These are phyloP conservation scores for Quercus phellos DNA, from an alignment of 331 rosid genomes.

Conservation along the genomic window DNA sequence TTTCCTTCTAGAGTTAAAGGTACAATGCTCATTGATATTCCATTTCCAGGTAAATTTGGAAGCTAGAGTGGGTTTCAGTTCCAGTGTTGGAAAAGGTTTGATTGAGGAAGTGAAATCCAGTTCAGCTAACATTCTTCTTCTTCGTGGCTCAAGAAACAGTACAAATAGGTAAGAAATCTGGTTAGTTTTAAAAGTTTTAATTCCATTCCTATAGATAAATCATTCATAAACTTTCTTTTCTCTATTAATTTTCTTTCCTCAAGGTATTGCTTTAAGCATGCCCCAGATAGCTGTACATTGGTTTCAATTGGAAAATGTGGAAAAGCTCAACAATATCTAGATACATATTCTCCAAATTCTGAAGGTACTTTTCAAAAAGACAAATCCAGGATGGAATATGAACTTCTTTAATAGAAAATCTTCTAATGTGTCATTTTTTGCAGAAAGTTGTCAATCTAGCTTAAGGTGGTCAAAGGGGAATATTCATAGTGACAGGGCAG, in stretches of 20 bases:
- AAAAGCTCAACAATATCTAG: slow-evolving; percentile 23
- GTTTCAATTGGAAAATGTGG: slow-evolving; percentile 47
- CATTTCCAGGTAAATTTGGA: slow-evolving; percentile 75
- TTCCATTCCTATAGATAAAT: not conserved
- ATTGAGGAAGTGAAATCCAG: slow-evolving; percentile 58
- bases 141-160: slow-evolving; percentile 57
- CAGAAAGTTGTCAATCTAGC: slow-evolving; percentile 32
- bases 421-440: slow-evolving; percentile 3
- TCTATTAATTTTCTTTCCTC: slow-evolving; percentile 4
- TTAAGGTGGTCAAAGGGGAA: slow-evolving; percentile 26
- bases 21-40: slow-evolving; percentile 5
- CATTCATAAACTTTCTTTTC: not conserved
- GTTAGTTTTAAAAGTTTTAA: not conserved
- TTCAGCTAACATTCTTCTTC: slow-evolving; percentile 68
- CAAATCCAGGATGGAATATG: not conserved
- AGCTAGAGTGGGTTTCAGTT: slow-evolving; percentile 67
- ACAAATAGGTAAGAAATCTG: slow-evolving; percentile 38
- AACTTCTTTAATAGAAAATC: not conserved
- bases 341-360: slow-evolving; percentile 31
- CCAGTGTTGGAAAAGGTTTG: slow-evolving; percentile 56
- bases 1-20: not conserved
- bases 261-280: slow-evolving; percentile 64
- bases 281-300: slow-evolving; percentile 52
- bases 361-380: slow-evolving; percentile 39
- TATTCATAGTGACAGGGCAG: slow-evolving; percentile 19